Conservation (phyloP, 495 filamentous ascomycete genomes). For the Podospora australis region DNA sequence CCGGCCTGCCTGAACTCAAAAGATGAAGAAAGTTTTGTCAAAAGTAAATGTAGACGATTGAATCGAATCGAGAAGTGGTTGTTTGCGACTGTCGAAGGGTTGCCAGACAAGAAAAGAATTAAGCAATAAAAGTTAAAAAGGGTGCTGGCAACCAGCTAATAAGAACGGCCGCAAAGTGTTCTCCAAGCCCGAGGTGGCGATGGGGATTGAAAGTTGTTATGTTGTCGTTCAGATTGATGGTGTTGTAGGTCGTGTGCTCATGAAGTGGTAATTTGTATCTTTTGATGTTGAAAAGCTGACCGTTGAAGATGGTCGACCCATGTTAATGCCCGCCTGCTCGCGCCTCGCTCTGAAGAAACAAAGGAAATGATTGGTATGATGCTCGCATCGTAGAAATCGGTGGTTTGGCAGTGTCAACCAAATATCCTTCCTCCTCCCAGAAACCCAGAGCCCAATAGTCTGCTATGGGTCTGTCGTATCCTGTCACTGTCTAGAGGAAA, state of each 20-base stretch:
- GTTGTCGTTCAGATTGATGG: not conserved
- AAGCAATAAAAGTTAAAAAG: not conserved
- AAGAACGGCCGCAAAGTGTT: not conserved
- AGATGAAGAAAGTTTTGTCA: slow-evolving; percentile 1
- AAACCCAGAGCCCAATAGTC: not conserved
- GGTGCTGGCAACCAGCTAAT: slow-evolving; percentile 1
- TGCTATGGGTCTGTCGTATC: too few relatives aligned
- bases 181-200: slow-evolving; percentile 1
- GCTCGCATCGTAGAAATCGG: slow-evolving; percentile 39
- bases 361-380: slow-evolving; percentile 39
- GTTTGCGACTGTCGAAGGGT: not conserved
- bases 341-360: slow-evolving; percentile 27
- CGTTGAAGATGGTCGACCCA: slow-evolving; percentile 1
- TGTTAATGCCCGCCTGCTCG: not conserved
- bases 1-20: slow-evolving; percentile 9
- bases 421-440: not conserved
- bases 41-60: not conserved
- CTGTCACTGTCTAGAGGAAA: slow-evolving; percentile 31
- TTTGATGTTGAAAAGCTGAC: not conserved
- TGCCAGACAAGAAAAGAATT: slow-evolving; percentile 6
- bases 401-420: slow-evolving; percentile 10
- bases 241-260: slow-evolving; percentile 2
- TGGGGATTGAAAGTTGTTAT: not conserved
- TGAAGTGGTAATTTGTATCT: not conserved
- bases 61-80: not conserved